A percentile compares a stretch with the other conserved stretches of the same genome.
Conservation (phyloP, 2,329 filamentous ascomycete genomes). For the Blastomyces gilchristii region DNA sequence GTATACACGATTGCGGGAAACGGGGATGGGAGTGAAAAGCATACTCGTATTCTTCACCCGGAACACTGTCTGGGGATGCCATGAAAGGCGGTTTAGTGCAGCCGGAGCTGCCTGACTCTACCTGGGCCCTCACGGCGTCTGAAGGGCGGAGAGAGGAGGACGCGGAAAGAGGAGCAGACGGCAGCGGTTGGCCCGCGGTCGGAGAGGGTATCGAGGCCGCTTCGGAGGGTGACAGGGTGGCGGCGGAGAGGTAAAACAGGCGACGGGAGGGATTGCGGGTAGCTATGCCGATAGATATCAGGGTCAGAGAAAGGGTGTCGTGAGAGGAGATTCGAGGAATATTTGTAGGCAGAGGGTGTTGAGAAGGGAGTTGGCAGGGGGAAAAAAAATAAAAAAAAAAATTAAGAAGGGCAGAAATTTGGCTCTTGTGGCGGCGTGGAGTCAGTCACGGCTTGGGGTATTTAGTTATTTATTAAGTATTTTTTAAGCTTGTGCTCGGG, state of each 20-base stretch:
- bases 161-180: conserved; percentile 11
- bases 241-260: conserved; percentile 7
- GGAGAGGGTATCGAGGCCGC: conserved; percentile 9
- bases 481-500: background rate
- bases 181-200: background rate
- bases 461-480: too few relatives aligned
- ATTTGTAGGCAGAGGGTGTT: background rate
- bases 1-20: background rate
- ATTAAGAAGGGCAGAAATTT: background rate
- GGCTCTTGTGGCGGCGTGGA: background rate
- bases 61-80: conserved; percentile 33
- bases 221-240: conserved; percentile 8
- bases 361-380: background rate
- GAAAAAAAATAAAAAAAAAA: background rate
- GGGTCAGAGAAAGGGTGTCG: background rate
- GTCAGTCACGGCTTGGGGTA: background rate
- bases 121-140: conserved; percentile 11
- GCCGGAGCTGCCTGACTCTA: conserved; percentile 23
- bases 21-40: conserved; percentile 16
- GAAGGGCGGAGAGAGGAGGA: background rate
- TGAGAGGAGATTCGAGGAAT: background rate
- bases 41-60: conserved; percentile 39
- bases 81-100: conserved; percentile 31
- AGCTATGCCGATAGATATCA: background rate
- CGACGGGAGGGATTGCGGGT: background rate